Base-by-base conservation (phyloP, 2,329 filamentous ascomycete genomes). In the Podosphaera aphanis region DNA sequence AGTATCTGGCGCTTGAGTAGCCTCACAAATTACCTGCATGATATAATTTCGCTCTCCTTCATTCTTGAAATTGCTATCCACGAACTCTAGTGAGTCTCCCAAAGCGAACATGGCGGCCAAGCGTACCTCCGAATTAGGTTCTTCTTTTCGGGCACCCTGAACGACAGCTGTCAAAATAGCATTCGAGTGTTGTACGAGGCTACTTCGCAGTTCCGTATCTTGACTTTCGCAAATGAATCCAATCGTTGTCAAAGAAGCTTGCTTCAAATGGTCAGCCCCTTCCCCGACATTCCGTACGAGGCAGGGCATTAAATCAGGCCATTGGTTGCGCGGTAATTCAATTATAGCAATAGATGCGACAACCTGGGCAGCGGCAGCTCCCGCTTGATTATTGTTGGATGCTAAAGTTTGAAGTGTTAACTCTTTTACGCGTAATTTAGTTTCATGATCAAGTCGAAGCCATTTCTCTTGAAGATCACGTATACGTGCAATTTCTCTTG, bases 31-130 rank as follows among this genome's bases (percentile, higher is more conserved):
- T 53, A 98, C 90, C 68, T 98, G 90, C 90, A 98, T 98, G 60
- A 98, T 98, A 69, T 95, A 98, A 68, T 98, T 98, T 55, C 90
- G 79, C 71, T 98, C 90, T 57, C 88, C 90, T 65, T 98, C 90
- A 58, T 95, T 90, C 65, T 94, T 92, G 64, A 98, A 98, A 68
- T 98, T 98, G 66, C 84, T 92, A 53, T 85, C 77, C 48, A 98
- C 88, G 59, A 98, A 98, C 64, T 98, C 90, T 49, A 95, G 78
- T 35, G 88, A 94, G 64, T 98, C 90, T 56, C 86, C 83, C 39
- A 98, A 78, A 40, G 90, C 90, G 43, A 83, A 83, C 60, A 98
- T 90, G 59, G 90, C 90, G 45, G 90, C 84, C 55, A 85, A 73
- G 53, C 90, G 83, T 49, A 98, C 86, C 60, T 98, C 88, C 54